Percentiles rank a stretch among this genome's conserved stretches.
phyloP scores from a whole-genome alignment of 352 stramenopile species.

The Halophytophthora batemanensis region DNA sequence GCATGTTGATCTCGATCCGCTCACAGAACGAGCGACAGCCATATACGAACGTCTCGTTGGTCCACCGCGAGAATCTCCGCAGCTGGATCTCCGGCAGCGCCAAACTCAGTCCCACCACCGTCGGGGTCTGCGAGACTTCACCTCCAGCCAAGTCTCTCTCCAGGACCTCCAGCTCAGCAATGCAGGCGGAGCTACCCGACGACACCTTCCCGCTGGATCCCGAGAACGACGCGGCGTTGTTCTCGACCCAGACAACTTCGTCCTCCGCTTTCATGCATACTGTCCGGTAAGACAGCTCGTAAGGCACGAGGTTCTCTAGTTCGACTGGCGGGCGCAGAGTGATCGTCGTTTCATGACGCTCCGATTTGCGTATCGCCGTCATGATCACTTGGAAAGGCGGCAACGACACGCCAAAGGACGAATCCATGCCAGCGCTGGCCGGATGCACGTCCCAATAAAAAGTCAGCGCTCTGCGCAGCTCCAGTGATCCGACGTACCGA shows the following conservation, averaged over 20 bases:
- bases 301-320: conserved; percentile 76
- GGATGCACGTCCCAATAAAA: conserved; percentile 77
- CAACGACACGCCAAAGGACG: conserved; percentile 42
- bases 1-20: conserved; percentile 64
- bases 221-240: conserved; percentile 66
- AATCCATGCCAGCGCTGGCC: conserved; percentile 7
- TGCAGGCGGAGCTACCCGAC: conserved; percentile 50
- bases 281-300: conserved; percentile 67
- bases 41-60: conserved; percentile 60
- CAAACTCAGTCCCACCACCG: conserved; percentile 69
- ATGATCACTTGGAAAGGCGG: conserved; percentile 77
- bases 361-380: conserved; percentile 65
- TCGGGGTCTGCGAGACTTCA: conserved; percentile 41
- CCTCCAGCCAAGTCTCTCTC: conserved; percentile 35
- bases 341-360: conserved; percentile 74
- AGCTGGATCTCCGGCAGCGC: conserved; percentile 64
- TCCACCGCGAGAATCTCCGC: conserved; percentile 52
- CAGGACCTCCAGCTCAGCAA: conserved; percentile 73
- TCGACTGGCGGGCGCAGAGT: conserved; percentile 63
- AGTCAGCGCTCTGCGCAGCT: conserved; percentile 62
- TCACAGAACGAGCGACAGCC: conserved; percentile 60
- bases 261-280: conserved; percentile 75
- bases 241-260: conserved; percentile 58
- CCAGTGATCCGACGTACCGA: conserved; percentile 50
- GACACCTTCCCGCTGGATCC: conserved; percentile 49